A percentile compares a stretch with the other conserved stretches of the same genome.
Conservation (phyloP, 208 protist genomes). For the Acanthamoeba castellanii region DNA sequence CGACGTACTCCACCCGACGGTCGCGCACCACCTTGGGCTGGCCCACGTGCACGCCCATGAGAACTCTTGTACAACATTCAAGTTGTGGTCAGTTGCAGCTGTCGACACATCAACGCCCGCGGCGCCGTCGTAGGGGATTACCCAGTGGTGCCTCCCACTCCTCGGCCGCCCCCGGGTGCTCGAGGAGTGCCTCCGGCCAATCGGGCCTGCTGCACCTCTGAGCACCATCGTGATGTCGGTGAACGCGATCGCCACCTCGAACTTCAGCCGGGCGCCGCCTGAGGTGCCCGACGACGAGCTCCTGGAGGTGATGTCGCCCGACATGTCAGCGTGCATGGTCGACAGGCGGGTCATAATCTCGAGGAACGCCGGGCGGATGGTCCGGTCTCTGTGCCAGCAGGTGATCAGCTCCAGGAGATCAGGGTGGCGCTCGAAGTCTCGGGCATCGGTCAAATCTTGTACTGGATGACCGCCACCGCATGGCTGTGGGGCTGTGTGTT, state of each 20-base stretch:
- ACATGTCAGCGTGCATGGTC: neutral
- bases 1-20: neutral
- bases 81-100: no score
- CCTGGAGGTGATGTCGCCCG: neutral
- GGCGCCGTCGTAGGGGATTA: no score
- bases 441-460: neutral
- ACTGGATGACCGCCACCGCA: neutral
- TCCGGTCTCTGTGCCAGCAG: neutral
- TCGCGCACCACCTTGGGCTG: neutral
- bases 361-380: conserved; percentile 3
- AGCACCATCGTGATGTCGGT: conserved; percentile 28
- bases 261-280: neutral
- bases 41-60: neutral
- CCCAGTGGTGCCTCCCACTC: neutral
- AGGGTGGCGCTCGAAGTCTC: neutral
- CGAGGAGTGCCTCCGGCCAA: neutral
- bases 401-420: neutral
- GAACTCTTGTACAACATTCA: neutral
- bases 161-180: neutral
- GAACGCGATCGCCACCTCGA: conserved; percentile 10
- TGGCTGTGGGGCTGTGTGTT: neutral
- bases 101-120: no score
- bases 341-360: conserved; percentile 35
- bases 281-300: neutral
- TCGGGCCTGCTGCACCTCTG: conserved; percentile 59